phyloP scores from a whole-genome alignment of 2,329 filamentous ascomycete species.

The Colletotrichum aenigma region DNA sequence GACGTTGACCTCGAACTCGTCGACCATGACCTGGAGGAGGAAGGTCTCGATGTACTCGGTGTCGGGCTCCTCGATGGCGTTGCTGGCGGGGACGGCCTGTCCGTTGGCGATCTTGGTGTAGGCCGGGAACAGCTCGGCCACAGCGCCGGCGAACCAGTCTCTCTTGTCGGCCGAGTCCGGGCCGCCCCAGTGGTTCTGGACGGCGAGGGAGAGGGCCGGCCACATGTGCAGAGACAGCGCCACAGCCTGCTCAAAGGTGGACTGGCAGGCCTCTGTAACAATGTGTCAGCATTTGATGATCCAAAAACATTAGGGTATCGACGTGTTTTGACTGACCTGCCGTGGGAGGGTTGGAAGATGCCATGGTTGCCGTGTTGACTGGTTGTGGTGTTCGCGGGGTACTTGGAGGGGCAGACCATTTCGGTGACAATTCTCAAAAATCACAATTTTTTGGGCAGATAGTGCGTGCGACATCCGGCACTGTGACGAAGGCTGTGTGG shows the following conservation, averaged over 20 bases:
- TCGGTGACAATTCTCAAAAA: slow-evolving; percentile 8
- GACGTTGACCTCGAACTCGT: slow-evolving; percentile 92
- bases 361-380: slow-evolving; percentile 18
- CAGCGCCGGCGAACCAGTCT: slow-evolving; percentile 92
- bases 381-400: slow-evolving; percentile 9
- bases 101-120: slow-evolving; percentile 49
- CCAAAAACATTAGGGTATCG: background rate
- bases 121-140: slow-evolving; percentile 80
- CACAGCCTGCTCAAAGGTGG: slow-evolving; percentile 84
- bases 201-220: slow-evolving; percentile 85
- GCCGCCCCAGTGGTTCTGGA: slow-evolving; percentile 88
- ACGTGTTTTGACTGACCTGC: background rate
- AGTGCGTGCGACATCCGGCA: slow-evolving; percentile 7
- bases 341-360: slow-evolving; percentile 10
- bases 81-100: slow-evolving; percentile 29
- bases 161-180: slow-evolving; percentile 84
- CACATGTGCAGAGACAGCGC: slow-evolving; percentile 86
- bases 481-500: slow-evolving; percentile 7
- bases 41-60: slow-evolving; percentile 82
- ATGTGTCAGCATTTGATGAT: background rate
- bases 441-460: slow-evolving; percentile 16
- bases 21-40: slow-evolving; percentile 87
- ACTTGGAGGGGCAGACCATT: slow-evolving; percentile 11
- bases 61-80: slow-evolving; percentile 60
- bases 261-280: slow-evolving; percentile 37